A percentile compares a stretch with the other conserved stretches of the same genome.
Evolutionary conservation across 2,329 filamentous ascomycete genomes (phyloP).

Genomic region (Aspergillus novofumigatus): DNA sequence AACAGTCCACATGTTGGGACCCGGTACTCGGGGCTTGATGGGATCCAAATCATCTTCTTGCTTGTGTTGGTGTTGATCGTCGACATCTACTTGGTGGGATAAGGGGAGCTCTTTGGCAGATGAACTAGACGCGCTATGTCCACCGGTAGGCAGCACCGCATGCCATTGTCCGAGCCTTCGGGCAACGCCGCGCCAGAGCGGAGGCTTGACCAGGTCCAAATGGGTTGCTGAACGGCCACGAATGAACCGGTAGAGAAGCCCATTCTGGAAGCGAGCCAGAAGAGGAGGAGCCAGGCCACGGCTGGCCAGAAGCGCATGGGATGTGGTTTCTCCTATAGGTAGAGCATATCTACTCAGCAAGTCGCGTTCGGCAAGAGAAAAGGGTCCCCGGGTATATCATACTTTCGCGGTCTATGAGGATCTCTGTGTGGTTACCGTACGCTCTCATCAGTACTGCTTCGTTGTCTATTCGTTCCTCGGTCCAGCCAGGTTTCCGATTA

Average conservation of each 20-base stretch:
- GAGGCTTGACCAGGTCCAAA: conserved; percentile 69
- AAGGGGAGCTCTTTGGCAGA: conserved; percentile 15
- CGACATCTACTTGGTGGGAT: conserved; percentile 19
- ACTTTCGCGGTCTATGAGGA: conserved; percentile 93
- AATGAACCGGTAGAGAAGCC: conserved; percentile 90
- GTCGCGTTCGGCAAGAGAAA: conserved; percentile 30
- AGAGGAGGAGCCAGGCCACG: conserved; percentile 80
- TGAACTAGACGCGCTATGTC: conserved; percentile 31
- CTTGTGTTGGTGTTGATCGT: conserved; percentile 12
- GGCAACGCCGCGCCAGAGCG: conserved; percentile 79
- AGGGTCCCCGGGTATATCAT: conserved; percentile 40
- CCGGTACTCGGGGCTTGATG: conserved; percentile 62
- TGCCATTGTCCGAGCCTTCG: conserved; percentile 89
- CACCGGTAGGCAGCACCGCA: conserved; percentile 59
- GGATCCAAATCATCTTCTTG: conserved; percentile 12
- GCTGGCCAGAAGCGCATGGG: conserved; percentile 81
- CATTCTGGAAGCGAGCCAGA: conserved; percentile 89
- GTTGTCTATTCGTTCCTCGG: conserved; percentile 72
- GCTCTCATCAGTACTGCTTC: conserved; percentile 86
- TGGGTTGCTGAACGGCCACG: conserved; percentile 75
- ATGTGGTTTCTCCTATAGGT: conserved; percentile 54
- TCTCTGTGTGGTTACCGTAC: conserved; percentile 89
- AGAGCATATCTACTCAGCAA: conserved; percentile 29
- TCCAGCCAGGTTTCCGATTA: conserved; percentile 57
- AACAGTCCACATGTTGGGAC: conserved; percentile 90